A percentile compares a stretch with the other conserved stretches of the same genome.
Evolutionary conservation across 1,284 basidiomycete species (phyloP).

Genomic region (Boletus hoseneyae): DNA sequence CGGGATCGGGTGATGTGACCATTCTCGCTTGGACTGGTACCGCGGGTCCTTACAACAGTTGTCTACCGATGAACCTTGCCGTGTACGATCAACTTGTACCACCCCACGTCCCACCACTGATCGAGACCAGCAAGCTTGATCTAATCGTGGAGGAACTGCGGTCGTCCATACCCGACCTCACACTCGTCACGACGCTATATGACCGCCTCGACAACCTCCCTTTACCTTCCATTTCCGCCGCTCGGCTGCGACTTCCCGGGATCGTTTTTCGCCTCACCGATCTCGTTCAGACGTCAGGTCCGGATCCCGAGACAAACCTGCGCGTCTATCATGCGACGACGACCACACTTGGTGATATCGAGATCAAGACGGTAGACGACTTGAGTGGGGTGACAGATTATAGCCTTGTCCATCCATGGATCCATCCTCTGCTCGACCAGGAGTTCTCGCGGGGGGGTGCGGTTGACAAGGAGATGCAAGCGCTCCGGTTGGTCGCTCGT

Average conservation of each 20-base stretch:
- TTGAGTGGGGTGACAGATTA: neutral
- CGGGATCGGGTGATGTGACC: slow-evolving; percentile 7
- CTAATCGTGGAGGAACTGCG: neutral
- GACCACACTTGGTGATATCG: neutral
- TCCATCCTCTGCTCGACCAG: slow-evolving; percentile 10
- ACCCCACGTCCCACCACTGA: slow-evolving; percentile 1
- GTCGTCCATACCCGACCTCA: neutral
- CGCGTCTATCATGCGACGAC: slow-evolving; percentile 4
- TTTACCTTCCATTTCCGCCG: neutral
- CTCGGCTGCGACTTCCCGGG: slow-evolving; percentile 7
- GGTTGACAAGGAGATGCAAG: neutral
- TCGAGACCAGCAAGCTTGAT: neutral
- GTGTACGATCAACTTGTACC: slow-evolving; percentile 1
- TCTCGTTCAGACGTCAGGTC: neutral
- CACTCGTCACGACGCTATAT: neutral
- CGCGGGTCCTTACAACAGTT: slow-evolving; percentile 6
- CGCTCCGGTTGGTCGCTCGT: slow-evolving; percentile 2
- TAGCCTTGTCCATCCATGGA: slow-evolving; percentile 13
- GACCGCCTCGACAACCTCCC: neutral
- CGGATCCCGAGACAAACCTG: neutral
- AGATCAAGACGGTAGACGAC: slow-evolving; percentile 3
- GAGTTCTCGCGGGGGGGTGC: neutral
- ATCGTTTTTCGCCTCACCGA: slow-evolving; percentile 5
- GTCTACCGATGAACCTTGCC: slow-evolving; percentile 7
- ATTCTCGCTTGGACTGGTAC: slow-evolving; percentile 12